Evolutionary conservation across 1,284 basidiomycete genomes (phyloP), one percentile per base, ranked within the genome.

Genomic region (Ustilago bromivora): DNA sequence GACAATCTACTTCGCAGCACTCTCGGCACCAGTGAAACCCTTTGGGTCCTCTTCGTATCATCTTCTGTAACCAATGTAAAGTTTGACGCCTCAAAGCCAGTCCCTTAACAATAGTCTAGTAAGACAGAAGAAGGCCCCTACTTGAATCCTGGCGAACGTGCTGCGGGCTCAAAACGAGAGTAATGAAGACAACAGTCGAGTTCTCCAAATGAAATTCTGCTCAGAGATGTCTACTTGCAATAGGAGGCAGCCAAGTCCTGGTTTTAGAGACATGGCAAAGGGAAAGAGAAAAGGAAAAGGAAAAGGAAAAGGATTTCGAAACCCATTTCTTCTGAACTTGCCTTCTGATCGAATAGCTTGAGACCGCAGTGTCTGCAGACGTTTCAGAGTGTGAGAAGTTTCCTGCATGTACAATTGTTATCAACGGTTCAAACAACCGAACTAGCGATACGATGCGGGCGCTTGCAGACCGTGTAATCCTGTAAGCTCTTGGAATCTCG

Each of bases 1-100:
- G 40, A 46, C 2, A 41, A 57, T 40, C 56, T 43, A 57, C 40
- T 17, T 31, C 31, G 31, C 40, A 57, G 49, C 23, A 36, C 28
- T 13, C 49, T 51, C 49, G 49, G 28, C 31, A 31, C 49, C 28
- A 4, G 28, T 15, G 31, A 13, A 28, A 15, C 2, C 49, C 12
- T 51, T 23, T 19, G n/a, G 43, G n/a, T 46, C n/a, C 43, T 46
- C 43, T 6, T 10, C 11, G 17, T 19, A 46, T 7, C n/a, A 46
- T 46, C n/a, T 41, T 41, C 13, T 17, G 15, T 12, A 41, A 13
- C 5, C 40, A 41, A 41, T 41, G 6, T 41, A 41, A 15, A 17
- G 13, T 6, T 17, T 15, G 40, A 15, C 40, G 6, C 15, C 40
- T 41, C 17, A 41, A 6, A 17, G 4, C 13, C 40, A 41, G 36